Evolutionary conservation across 495 filamentous ascomycete genomes (phyloP), one percentile per base, ranked within the genome.

Genomic region (Hypoxylon intermedium): DNA sequence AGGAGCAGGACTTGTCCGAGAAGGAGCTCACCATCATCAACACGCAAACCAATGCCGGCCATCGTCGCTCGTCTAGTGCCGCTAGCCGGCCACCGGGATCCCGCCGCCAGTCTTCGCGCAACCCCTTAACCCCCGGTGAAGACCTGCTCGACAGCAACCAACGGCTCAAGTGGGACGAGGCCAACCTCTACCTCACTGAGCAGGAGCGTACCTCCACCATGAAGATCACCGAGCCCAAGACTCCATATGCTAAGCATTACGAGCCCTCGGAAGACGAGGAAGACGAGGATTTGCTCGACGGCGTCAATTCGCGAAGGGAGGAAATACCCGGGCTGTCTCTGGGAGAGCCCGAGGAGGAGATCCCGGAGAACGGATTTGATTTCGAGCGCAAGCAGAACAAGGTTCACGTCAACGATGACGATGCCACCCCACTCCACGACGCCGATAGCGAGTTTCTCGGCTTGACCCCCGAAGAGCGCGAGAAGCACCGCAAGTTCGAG

Each of bases 191-290:
- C 73, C 81, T 98, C 9, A 91, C 92, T 3, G 94, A 98, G 77
- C 94, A 97, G 73, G 90, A 98, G 74, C 92, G 90, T 71, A 91
- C 86, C 30, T 84, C 89, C 24, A 98, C 93, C 40, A 98, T 98
- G 95, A 98, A 98, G 81, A 98, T 98, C 68, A 87, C 90, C 63
- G 94, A 98, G 77, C 94, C 94, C 43, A 98, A 98, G 82, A 98
- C 94, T 13, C 94, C 94, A 0, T 98, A 91, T 63, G 94, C 91
- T 12, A 88, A 85, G 65, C 89, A 89, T 58, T 97, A 97, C 68
- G 92, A 98, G 67, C 92, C 92, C 12, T 68, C 83, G 26, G 89
- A 97, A 67, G 94, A 98, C 55, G 89, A 91, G 28, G 82, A 80
- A 13, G 89, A 88, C 47, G 89, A 86, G 31, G 88, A 95, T 70